Base-by-base conservation (phyloP, 2,329 filamentous ascomycete species). In the Phoma sp. region DNA sequence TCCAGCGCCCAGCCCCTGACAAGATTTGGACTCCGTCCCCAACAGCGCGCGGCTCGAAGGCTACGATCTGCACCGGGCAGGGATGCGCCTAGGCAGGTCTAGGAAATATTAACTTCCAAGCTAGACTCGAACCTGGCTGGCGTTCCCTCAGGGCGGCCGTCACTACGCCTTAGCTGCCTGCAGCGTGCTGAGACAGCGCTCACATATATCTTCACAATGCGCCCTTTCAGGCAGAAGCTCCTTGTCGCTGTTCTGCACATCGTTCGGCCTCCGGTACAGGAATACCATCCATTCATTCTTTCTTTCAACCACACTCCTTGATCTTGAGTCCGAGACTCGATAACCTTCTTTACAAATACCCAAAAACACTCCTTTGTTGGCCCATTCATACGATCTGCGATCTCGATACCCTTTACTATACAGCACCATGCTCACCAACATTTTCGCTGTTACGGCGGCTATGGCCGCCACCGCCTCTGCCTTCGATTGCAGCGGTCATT, bases 401-500 rank as follows among this genome's bases (percentile, higher is more conserved):
- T 44, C 46, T 40, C 49, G 39, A 55, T 38, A 54, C 31, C 43
- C 46, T 43, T 50, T 50, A 45, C 12, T 25, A 56, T 52, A 50
- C 58, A 47, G 48, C 60, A 69, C 39, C 39, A 75, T 75, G 71
- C 61, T 63, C 59, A 59, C 61, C 52, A 70, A 63, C 55, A 29
- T 70, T 24, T 35, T 68, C 38, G 60, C 67, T 19, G 54, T 73
- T 33, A 66, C 70, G 41, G 73, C 69, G 49, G 64, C 58, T 33
- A 54, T 74, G 46, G 67, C 68, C 45, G 67, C 68, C 51, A 71
- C 70, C 12, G 69, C 63, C 33, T 62, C 67, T 21, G 73, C 69
- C 6, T 72, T 73, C 54, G 66, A 72, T 49, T 75, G 73, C 64
- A 55, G 57, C 49, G 74, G 74, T n/a, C 64, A 72, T 40, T 76